phyloP scores from a whole-genome alignment of 1,139 yeast genomes.

The Saccharomycopsis hybrid region DNA sequence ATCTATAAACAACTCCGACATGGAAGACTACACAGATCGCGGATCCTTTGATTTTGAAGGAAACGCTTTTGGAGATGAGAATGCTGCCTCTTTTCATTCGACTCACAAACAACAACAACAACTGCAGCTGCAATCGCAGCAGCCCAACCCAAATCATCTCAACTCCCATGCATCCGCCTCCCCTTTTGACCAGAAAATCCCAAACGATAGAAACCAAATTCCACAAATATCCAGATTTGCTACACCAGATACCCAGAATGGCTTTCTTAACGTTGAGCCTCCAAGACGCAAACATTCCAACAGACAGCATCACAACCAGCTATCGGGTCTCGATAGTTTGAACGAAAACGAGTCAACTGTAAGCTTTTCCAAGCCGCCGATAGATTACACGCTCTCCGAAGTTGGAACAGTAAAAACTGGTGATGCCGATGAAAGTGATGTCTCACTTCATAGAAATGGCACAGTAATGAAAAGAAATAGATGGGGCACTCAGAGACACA shows the following conservation, averaged over 20 bases:
- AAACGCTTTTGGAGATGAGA: neutral
- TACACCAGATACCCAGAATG: neutral
- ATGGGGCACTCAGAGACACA: conserved; percentile 75
- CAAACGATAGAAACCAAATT: neutral
- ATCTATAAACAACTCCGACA: neutral
- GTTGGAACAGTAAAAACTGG: conserved; percentile 9
- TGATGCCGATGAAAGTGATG: neutral
- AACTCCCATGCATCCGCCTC: too few relatives aligned
- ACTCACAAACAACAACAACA: too few relatives aligned
- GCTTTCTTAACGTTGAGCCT: neutral
- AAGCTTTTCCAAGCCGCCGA: conserved; percentile 1
- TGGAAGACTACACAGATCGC: neutral
- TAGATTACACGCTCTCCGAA: conserved; percentile 15
- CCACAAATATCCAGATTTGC: neutral
- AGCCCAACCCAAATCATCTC: too few relatives aligned
- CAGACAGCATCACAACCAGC: neutral
- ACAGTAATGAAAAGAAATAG: conserved; percentile 53
- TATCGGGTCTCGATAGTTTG: conserved; percentile 1
- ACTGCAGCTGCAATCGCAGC: too few relatives aligned
- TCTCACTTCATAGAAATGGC: conserved; percentile 21
- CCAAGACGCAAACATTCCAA: neutral
- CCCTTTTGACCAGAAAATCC: neutral
- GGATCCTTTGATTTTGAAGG: conserved; percentile 9
- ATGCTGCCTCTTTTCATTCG: neutral
- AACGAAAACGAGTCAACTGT: conserved; percentile 3